These are phyloP conservation scores for Sarocladiaceae sp. DNA, from an alignment of 2,329 filamentous ascomycete species.

Conservation along the genomic window DNA sequence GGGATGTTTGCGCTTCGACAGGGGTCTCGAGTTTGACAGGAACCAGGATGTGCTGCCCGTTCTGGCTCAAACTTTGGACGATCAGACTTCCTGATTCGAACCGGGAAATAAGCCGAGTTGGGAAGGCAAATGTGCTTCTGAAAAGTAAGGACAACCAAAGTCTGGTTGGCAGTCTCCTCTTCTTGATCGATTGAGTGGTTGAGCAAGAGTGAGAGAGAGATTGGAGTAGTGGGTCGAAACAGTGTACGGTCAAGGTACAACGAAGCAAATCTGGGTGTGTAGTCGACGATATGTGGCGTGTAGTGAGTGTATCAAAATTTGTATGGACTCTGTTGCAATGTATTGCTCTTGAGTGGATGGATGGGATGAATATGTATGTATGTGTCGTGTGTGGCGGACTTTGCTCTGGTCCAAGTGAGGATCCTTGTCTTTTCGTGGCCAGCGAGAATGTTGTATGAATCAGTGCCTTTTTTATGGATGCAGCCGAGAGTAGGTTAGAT, in stretches of 20 bases:
- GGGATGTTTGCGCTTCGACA: too few relatives aligned
- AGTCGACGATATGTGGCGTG: neutral
- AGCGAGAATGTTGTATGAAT: neutral
- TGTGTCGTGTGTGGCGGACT: neutral
- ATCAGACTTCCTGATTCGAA: neutral
- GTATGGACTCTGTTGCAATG: too few relatives aligned
- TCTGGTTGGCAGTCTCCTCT: too few relatives aligned
- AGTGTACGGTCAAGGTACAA: neutral
- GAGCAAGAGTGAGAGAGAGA: neutral
- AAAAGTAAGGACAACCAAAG: neutral
- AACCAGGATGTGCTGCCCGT: neutral
- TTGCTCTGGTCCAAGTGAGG: neutral
- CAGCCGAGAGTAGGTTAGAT: too few relatives aligned
- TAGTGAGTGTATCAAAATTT: neutral
- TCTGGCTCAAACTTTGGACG: neutral
- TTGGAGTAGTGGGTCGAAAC: neutral
- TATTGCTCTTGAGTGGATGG: neutral
- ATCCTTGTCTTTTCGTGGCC: too few relatives aligned
- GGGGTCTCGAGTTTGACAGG: neutral
- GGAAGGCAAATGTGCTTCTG: neutral
- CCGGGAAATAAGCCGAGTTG: neutral
- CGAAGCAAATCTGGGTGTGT: neutral
- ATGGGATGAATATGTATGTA: neutral
- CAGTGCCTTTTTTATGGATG: too few relatives aligned
- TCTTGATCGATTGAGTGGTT: neutral